Base-by-base conservation (phyloP, 2,329 filamentous ascomycete genomes). In the Camptophora hylomeconis region DNA sequence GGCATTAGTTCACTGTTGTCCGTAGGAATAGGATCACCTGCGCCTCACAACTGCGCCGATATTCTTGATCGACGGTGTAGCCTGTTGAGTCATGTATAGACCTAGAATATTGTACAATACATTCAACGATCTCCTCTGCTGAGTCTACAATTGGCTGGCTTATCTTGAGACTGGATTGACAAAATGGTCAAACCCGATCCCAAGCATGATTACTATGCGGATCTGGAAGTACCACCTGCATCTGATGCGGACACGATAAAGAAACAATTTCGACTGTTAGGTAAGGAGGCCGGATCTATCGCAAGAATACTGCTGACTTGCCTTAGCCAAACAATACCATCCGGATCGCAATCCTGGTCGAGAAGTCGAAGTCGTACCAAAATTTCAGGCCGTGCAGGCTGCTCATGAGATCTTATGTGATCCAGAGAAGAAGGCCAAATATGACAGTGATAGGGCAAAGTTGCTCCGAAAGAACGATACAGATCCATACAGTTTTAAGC, bases 261-360 rank as follows among this genome's bases (percentile, higher is more conserved):
- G 60, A 89, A 78, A 54, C 78, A 86, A 46, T 93, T 84, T 54
- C 72, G 79, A 42, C 84, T 83, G 53, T 69, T 92, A 47, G 79
- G 79, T 82, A 59, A 33, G 63, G 41, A 23, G 9, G 19, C 11
- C 17, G 25, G 21, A 26, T 15, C 30, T 37, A 26, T 32, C 33
- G 17, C 36, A 31, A 20, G 16, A 17, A 25, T 11, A 16, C 21
- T n/a, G 24, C 32, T 42, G 39, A 37, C 33, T 26, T 16, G 48
- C 7, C 14, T 3, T 33, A 83, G 83, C 83, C 26, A 63, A 92
- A 25, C 80, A 80, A 52, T 92, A 80, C 47, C 84, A 93, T 48
- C 84, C 84, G 5, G 84, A 93, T 51, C 77, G 84, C 35, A 92
- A 93, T 48, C 81, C 78, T 7, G 84, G 84, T 28, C 72, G 71